Evolutionary conservation across 1,139 yeast species (phyloP).

Genomic region (Magnusiomyces fungicola): DNA sequence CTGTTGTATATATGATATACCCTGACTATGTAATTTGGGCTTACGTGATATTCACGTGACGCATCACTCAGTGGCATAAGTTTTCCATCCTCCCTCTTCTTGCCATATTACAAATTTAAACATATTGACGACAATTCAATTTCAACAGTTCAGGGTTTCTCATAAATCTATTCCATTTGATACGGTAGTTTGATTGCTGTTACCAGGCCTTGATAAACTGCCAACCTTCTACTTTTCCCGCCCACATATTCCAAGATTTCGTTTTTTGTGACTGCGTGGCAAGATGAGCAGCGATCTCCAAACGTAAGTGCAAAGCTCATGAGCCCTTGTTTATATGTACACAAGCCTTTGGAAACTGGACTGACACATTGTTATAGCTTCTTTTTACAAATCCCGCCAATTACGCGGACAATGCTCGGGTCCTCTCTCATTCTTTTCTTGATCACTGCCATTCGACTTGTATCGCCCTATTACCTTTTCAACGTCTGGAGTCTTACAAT

Average conservation of each 20-base stretch:
- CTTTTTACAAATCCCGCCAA: conserved; percentile 24
- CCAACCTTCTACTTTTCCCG: too few relatives aligned
- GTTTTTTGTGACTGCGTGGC: too few relatives aligned
- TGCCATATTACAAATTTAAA: neutral
- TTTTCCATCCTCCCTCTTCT: too few relatives aligned
- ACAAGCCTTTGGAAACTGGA: neutral
- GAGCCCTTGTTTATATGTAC: neutral
- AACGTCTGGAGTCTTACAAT: conserved; percentile 28
- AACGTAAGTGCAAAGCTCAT: neutral
- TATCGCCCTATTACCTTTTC: conserved; percentile 19
- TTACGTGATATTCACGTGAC: too few relatives aligned
- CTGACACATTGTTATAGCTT: conserved; percentile 14
- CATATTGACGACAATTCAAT: too few relatives aligned
- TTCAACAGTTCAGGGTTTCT: neutral
- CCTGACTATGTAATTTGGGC: too few relatives aligned
- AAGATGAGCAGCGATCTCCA: neutral
- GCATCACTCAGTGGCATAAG: too few relatives aligned
- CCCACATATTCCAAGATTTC: too few relatives aligned
- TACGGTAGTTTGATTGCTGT: neutral
- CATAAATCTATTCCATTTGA: neutral
- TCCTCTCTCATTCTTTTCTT: conserved; percentile 22
- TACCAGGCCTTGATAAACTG: neutral
- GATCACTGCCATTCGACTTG: conserved; percentile 19
- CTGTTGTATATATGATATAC: too few relatives aligned
- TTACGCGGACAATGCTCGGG: conserved; percentile 26